Percentiles rank a stretch among this genome's conserved stretches.
Conservation (phyloP, 1,284 basidiomycete genomes). For the Ceratobasidium sp. region DNA sequence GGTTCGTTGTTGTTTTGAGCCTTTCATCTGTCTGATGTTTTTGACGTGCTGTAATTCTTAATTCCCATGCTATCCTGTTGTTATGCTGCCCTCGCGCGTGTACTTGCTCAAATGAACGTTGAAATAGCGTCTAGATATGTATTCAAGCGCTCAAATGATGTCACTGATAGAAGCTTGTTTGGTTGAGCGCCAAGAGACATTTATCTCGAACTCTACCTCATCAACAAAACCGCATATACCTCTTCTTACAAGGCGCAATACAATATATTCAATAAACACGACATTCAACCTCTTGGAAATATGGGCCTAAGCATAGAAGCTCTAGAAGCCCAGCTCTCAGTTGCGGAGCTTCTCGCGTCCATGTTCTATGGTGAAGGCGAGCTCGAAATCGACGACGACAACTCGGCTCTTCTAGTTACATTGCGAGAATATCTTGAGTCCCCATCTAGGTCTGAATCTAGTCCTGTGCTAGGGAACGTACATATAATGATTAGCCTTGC, state of each 20-base stretch:
- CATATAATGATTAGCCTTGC: conserved; percentile 16
- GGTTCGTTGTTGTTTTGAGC: too few relatives aligned
- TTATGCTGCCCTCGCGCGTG: too few relatives aligned
- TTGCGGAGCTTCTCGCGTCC: conserved; percentile 26
- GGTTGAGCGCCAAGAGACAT: too few relatives aligned
- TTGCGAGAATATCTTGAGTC: conserved; percentile 20
- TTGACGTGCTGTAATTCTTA: too few relatives aligned
- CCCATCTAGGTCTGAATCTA: neutral
- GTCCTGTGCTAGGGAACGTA: conserved; percentile 5
- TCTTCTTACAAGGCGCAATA: neutral
- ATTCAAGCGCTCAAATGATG: too few relatives aligned
- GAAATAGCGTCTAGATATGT: too few relatives aligned
- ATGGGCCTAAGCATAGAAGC: neutral
- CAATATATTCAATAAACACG: too few relatives aligned
- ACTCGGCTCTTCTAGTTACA: neutral
- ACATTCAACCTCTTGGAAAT: neutral
- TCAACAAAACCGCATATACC: neutral
- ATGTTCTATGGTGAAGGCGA: conserved; percentile 38
- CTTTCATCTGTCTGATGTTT: too few relatives aligned
- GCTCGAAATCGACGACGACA: conserved; percentile 33
- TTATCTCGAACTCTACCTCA: too few relatives aligned
- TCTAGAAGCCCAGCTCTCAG: conserved; percentile 18
- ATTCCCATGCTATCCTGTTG: too few relatives aligned
- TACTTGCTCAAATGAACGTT: too few relatives aligned
- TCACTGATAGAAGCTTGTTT: too few relatives aligned